Evolutionary conservation across 2,329 filamentous ascomycete genomes (phyloP).

Genomic region (Diaporthe ampelina): DNA sequence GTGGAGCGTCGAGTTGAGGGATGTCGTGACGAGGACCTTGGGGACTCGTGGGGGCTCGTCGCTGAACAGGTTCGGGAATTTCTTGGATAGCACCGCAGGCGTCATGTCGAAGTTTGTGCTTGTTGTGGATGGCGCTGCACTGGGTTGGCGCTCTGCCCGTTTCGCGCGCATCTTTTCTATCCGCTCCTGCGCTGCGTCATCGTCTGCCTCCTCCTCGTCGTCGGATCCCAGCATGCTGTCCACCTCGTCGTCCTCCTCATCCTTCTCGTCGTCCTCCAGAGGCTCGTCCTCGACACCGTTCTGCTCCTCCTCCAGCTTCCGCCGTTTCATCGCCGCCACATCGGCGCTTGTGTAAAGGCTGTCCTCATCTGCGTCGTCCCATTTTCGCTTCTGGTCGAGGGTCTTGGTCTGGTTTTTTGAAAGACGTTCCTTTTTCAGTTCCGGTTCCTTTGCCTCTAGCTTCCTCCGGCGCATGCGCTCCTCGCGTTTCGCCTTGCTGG

Average conservation of each 20-base stretch:
- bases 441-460: constrained; percentile 87
- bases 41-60: constrained; percentile 73
- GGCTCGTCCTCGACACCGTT: constrained; percentile 57
- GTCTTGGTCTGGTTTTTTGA: constrained; percentile 84
- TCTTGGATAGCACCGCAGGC: constrained; percentile 69
- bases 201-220: constrained; percentile 65
- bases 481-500: constrained; percentile 81
- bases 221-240: constrained; percentile 86
- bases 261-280: constrained; percentile 59
- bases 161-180: constrained; percentile 60
- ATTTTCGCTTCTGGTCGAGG: constrained; percentile 89
- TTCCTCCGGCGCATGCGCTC: constrained; percentile 83
- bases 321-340: constrained; percentile 70
- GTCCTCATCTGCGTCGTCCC: constrained; percentile 81
- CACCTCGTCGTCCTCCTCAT: constrained; percentile 69
- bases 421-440: constrained; percentile 79
- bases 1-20: constrained; percentile 90
- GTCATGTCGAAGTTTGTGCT: constrained; percentile 76
- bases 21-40: constrained; percentile 93
- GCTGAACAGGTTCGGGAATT: constrained; percentile 74
- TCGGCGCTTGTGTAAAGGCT: constrained; percentile 69
- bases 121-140: constrained; percentile 70
- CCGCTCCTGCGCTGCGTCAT: constrained; percentile 54
- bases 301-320: constrained; percentile 66
- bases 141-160: constrained; percentile 61